A percentile compares a stretch with the other conserved stretches of the same genome.
These are phyloP conservation scores for Daedaleopsis sinensis DNA, from an alignment of 768 basidiomycete species.

Conservation along the genomic window DNA sequence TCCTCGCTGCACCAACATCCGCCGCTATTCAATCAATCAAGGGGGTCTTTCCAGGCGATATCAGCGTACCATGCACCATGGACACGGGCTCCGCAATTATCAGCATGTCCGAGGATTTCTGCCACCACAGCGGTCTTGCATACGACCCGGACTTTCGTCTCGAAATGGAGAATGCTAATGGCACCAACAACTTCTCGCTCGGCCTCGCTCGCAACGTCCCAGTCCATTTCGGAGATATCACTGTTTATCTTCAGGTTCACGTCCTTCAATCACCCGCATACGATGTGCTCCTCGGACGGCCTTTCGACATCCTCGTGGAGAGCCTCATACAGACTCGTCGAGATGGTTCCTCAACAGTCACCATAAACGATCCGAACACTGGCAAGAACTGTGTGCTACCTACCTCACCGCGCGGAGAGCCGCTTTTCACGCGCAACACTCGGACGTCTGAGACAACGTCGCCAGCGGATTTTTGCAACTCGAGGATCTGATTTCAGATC, in stretches of 20 bases:
- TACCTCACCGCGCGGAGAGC: conserved; percentile 1
- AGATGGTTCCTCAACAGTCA: conserved; percentile 7
- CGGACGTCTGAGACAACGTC: background rate
- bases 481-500: conserved; percentile 17
- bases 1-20: background rate
- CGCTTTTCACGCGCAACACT: background rate
- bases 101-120: conserved; percentile 27
- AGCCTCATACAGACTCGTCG: background rate
- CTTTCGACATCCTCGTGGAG: conserved; percentile 11
- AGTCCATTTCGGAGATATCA: conserved; percentile 7
- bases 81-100: conserved; percentile 28
- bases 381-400: background rate
- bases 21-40: conserved; percentile 21
- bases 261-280: conserved; percentile 11
- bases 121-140: conserved; percentile 13
- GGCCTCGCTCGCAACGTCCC: conserved; percentile 21
- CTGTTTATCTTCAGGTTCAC: conserved; percentile 12
- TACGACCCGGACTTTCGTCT: conserved; percentile 17
- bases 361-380: conserved; percentile 10
- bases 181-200: conserved; percentile 10
- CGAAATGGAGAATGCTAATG: conserved; percentile 22
- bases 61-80: conserved; percentile 18
- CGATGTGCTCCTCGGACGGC: conserved; percentile 14
- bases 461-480: conserved; percentile 10
- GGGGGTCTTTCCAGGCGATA: conserved; percentile 11